A percentile compares a stretch with the other conserved stretches of the same genome.
Conservation (phyloP, 2,329 filamentous ascomycete genomes). For the Penicillium sp. region DNA sequence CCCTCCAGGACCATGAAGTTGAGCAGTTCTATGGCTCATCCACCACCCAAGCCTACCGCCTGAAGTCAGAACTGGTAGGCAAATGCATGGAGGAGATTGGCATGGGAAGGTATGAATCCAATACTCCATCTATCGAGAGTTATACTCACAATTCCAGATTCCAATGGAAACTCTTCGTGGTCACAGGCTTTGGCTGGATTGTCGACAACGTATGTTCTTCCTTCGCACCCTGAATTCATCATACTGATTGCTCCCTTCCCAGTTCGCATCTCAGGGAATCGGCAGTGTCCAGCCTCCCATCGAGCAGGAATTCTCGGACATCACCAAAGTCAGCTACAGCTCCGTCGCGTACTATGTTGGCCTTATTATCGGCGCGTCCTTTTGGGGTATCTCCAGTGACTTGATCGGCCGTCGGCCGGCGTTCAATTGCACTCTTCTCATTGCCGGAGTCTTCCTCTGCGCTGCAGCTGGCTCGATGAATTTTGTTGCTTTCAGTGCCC, state of each 20-base stretch:
- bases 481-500: constrained; percentile 29
- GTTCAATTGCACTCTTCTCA: constrained; percentile 48
- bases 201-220: constrained; percentile 53
- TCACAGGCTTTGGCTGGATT: constrained; percentile 68
- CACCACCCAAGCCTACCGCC: constrained; percentile 31
- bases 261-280: constrained; percentile 32
- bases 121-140: not conserved
- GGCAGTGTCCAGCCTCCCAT: constrained; percentile 30
- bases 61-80: constrained; percentile 32
- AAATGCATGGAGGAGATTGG: constrained; percentile 29
- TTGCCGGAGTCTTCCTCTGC: constrained; percentile 37
- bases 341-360: constrained; percentile 41
- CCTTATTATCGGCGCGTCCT: constrained; percentile 47
- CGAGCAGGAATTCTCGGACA: constrained; percentile 26
- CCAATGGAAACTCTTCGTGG: constrained; percentile 62
- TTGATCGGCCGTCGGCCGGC: constrained; percentile 46
- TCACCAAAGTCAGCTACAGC: constrained; percentile 30
- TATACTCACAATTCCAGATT: constrained; percentile 19
- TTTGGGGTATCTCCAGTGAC: constrained; percentile 47
- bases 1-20: constrained; percentile 29
- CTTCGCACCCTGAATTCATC: not conserved
- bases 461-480: constrained; percentile 25
- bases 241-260: no score
- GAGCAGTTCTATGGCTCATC: constrained; percentile 41
- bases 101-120: constrained; percentile 30